Evolutionary conservation across 2,329 filamentous ascomycete species (phyloP).

Genomic region (Botrytis medusae): DNA sequence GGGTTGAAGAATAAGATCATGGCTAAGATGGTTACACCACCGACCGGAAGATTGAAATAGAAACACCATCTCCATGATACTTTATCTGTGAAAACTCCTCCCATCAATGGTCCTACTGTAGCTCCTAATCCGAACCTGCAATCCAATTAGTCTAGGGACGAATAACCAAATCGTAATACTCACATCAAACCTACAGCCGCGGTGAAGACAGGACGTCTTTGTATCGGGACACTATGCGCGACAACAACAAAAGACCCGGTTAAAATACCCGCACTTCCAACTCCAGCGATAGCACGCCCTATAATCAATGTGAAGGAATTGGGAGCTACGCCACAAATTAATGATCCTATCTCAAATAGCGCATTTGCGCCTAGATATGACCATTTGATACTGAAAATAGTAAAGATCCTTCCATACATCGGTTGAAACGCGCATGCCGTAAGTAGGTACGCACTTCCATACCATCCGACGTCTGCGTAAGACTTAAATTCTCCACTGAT

Average conservation of each 20-base stretch:
- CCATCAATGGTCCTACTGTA: slow-evolving; percentile 51
- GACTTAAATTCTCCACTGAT: slow-evolving; percentile 4
- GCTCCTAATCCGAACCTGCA: slow-evolving; percentile 57
- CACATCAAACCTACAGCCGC: slow-evolving; percentile 58
- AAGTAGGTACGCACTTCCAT: slow-evolving; percentile 49
- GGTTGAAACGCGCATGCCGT: slow-evolving; percentile 54
- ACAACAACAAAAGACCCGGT: slow-evolving; percentile 46
- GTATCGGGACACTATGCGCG: slow-evolving; percentile 61
- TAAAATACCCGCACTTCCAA: slow-evolving; percentile 54
- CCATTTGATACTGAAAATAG: slow-evolving; percentile 14
- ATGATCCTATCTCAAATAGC: slow-evolving; percentile 38
- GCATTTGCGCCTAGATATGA: slow-evolving; percentile 14
- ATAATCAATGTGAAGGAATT: slow-evolving; percentile 63
- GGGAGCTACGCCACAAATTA: slow-evolving; percentile 57
- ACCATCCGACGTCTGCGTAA: slow-evolving; percentile 42
- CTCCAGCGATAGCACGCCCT: slow-evolving; percentile 61
- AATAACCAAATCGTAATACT: neutral
- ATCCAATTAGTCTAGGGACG: neutral
- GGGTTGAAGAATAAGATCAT: slow-evolving; percentile 11
- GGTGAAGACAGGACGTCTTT: slow-evolving; percentile 58
- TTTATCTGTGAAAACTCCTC: slow-evolving; percentile 7
- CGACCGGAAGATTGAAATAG: slow-evolving; percentile 57
- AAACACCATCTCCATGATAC: slow-evolving; percentile 39
- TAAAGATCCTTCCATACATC: slow-evolving; percentile 14
- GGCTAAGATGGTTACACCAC: slow-evolving; percentile 32